Conservation (phyloP, 345 rosid species). For the Euphorbia tirucalli region DNA sequence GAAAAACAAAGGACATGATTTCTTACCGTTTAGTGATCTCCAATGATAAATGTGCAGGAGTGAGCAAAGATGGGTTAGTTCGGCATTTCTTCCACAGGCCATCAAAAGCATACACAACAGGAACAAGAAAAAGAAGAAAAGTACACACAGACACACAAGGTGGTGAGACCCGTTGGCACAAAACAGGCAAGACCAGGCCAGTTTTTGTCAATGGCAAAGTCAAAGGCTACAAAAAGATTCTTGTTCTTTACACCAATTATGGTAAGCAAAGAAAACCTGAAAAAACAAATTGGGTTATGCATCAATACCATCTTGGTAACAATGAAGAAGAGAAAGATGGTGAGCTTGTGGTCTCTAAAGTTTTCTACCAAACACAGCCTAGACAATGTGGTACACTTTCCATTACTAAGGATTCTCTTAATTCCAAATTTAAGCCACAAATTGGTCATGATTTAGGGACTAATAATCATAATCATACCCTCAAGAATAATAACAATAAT, state of each 20-base stretch:
- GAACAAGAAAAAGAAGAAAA: slow-evolving; percentile 89
- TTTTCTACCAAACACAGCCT: slow-evolving; percentile 97
- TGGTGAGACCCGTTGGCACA: slow-evolving; percentile 97
- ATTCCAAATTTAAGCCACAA: slow-evolving; percentile 38
- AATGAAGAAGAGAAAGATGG: slow-evolving; percentile 95
- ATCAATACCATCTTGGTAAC: slow-evolving; percentile 89
- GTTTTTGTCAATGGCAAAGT: slow-evolving; percentile 53
- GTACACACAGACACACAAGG: slow-evolving; percentile 75
- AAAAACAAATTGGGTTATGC: slow-evolving; percentile 99
- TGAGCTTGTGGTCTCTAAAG: slow-evolving; percentile 90
- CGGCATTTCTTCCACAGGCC: slow-evolving; percentile 99
- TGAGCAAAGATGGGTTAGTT: slow-evolving; percentile 77
- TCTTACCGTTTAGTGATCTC: no score
- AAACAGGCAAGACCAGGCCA: slow-evolving; percentile 94
- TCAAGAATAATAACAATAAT: slow-evolving; percentile 18
- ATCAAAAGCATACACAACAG: slow-evolving; percentile 95
- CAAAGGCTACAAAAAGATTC: slow-evolving; percentile 86
- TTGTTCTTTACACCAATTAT: slow-evolving; percentile 93
- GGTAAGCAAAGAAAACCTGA: slow-evolving; percentile 93
- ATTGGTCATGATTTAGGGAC: slow-evolving; percentile 28
- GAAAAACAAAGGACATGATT: no score
- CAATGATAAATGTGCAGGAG: slow-evolving; percentile 66
- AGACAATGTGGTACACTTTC: slow-evolving; percentile 65
- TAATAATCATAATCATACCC: slow-evolving; percentile 14
- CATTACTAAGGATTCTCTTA: no score